phyloP scores from a whole-genome alignment of 306 rosid genomes.

The Chamaecrista fasciculata region DNA sequence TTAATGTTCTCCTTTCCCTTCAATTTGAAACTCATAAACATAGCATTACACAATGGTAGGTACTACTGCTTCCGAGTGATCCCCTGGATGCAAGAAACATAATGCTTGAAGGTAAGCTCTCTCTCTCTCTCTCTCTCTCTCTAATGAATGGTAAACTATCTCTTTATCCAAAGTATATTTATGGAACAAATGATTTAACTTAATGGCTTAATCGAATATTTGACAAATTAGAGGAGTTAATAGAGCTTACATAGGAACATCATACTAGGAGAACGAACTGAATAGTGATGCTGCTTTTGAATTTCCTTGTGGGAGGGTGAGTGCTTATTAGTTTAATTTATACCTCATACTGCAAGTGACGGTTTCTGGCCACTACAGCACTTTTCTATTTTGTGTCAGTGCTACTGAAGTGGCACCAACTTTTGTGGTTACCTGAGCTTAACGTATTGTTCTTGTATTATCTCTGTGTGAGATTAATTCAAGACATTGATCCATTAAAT shows the following conservation, averaged over 20 bases:
- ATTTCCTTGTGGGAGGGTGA: not conserved
- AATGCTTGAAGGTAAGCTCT: slow-evolving; percentile 82
- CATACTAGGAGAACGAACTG: slow-evolving; percentile 12
- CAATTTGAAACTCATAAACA: slow-evolving; percentile 26
- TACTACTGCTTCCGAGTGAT: slow-evolving; percentile 82
- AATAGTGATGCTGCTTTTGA: slow-evolving; percentile 20
- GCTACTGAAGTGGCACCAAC: slow-evolving; percentile 11
- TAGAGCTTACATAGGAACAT: slow-evolving; percentile 4
- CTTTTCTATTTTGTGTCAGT: slow-evolving; percentile 17
- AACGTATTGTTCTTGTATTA: not conserved
- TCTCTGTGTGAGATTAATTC: not conserved
- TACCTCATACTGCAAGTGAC: slow-evolving; percentile 8
- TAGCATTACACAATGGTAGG: slow-evolving; percentile 38
- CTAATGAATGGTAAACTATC: too few species aligned
- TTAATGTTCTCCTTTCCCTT: slow-evolving; percentile 14
- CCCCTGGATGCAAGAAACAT: slow-evolving; percentile 96
- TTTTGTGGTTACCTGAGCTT: slow-evolving; percentile 17
- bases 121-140: too few species aligned
- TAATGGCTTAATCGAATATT: slow-evolving; percentile 26
- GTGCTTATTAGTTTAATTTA: slow-evolving; percentile 3
- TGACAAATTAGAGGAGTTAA: slow-evolving; percentile 14
- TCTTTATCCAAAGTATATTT: slow-evolving; percentile 20
- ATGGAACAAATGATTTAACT: slow-evolving; percentile 20
- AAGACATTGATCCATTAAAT: not conserved
- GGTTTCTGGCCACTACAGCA: not conserved